A percentile compares a stretch with the other conserved stretches of the same genome.
Evolutionary conservation across 2,329 filamentous ascomycete genomes (phyloP).

Genomic region (Colletotrichum graminicola): DNA sequence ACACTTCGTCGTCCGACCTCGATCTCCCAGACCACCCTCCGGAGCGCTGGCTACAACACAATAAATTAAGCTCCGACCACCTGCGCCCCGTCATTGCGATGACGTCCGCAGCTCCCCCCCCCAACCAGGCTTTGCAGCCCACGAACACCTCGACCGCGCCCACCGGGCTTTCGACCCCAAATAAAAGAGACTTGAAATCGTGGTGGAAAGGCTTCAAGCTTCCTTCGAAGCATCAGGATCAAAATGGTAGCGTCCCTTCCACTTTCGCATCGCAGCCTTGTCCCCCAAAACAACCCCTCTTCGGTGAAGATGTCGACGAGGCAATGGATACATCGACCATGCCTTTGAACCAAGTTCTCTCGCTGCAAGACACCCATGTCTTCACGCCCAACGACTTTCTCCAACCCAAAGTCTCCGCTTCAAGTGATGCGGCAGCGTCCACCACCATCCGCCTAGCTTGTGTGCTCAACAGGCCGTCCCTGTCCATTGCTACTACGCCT

Average conservation of each 20-base stretch:
- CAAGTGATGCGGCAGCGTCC: conserved; percentile 41
- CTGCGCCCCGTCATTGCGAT: conserved; percentile 48
- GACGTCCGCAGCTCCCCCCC: conserved; percentile 47
- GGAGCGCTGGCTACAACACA: conserved; percentile 32
- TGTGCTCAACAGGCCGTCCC: conserved; percentile 37
- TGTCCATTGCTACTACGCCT: conserved; percentile 31
- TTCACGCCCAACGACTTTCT: conserved; percentile 3
- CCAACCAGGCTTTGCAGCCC: conserved; percentile 41
- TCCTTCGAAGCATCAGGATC: conserved; percentile 67
- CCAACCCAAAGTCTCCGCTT: conserved; percentile 30
- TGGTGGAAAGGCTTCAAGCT: conserved; percentile 99
- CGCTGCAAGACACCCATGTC: conserved; percentile 38
- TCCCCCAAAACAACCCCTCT: conserved; percentile 34
- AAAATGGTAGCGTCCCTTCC: conserved; percentile 64
- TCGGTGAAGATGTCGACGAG: conserved; percentile 40
- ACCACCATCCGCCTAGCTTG: conserved; percentile 1
- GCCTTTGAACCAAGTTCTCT: conserved; percentile 32
- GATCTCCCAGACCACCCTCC: conserved; percentile 1
- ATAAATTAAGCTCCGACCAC: conserved; percentile 41
- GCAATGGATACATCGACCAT: conserved; percentile 29
- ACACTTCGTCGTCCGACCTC: conserved; percentile 12
- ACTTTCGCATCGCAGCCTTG: conserved; percentile 39
- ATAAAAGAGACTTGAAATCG: conserved; percentile 88
- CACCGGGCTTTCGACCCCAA: conserved; percentile 73
- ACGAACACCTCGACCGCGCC: conserved; percentile 34